Evolutionary conservation across 1,284 basidiomycete genomes (phyloP), one percentile per base, ranked within the genome.

Genomic region (Puccinia brachypodii): DNA sequence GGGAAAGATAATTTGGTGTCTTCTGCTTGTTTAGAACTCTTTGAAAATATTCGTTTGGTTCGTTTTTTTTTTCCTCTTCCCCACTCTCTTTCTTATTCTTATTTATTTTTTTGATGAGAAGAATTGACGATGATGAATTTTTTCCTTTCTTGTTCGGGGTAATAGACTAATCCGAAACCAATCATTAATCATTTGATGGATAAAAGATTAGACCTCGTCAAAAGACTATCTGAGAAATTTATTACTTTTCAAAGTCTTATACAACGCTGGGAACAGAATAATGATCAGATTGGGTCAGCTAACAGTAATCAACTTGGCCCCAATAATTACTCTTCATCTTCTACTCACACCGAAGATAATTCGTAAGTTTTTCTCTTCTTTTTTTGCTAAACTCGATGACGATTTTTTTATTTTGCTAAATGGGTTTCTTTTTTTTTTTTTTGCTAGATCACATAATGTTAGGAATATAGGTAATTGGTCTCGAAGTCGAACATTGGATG

Each of bases 21-120:
- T 85, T 96, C 95, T 83, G 94, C 96, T 25, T 98, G 94, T 88
- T 92, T 97, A 85, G 96, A 99, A 86, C 93, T 94, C 83, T 94
- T 99, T 85, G 96, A 99, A 85, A 89, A 91, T 83, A 93, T 98
- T 86, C 91, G 93, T 82, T 90, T 90, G 88, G 95, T 16, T 40
- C 82, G n/a, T 19, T 42, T 50, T 50, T n/a, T n/a, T 33, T 14
- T n/a, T 50, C 16, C 28, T 36, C 25, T 38, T 56, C 33, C 28
- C 1, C 28, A 22, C 74, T 33, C 28, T 62, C 0, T 53, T 64
- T 73, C 31, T 78, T 44, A 69, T 74, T 40, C 28, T 22, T 8
- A 13, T 1, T 38, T 42, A 72, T 62, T 73, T 62, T 81, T 79
- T 68, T 83, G 69, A 47, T n/a, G n/a, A n/a, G n/a, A n/a, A n/a